Percentiles rank a stretch among this genome's conserved stretches.
Conservation (phyloP, 83 land plant genomes). For the Larix sibirica region DNA sequence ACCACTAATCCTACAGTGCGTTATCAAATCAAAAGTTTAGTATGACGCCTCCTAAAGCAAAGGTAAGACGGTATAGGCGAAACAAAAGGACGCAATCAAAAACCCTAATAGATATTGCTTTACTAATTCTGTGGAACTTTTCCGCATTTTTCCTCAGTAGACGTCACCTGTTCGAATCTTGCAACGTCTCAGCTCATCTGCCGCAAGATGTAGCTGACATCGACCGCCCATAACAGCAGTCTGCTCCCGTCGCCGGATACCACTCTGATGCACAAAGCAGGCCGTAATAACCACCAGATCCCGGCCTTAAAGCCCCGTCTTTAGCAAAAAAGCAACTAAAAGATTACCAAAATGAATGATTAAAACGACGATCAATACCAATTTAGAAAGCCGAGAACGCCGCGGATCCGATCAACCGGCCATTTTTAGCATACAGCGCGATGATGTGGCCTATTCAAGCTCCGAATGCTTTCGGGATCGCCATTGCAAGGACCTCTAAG, state of each 20-base stretch:
- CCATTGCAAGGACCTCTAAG: background rate
- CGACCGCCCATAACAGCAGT: background rate
- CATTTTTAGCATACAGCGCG: background rate
- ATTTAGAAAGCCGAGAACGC: background rate
- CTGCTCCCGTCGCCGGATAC: background rate
- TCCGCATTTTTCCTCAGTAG: background rate
- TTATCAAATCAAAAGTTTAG: too few species aligned
- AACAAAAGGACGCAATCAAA: background rate
- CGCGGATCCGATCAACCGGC: background rate
- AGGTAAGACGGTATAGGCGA: background rate
- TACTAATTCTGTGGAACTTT: background rate
- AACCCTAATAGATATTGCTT: background rate
- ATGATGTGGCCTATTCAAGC: background rate
- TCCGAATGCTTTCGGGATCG: background rate
- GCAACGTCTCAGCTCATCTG: too few species aligned
- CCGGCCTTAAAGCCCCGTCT: background rate
- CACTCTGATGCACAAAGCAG: background rate
- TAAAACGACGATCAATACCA: slow-evolving; percentile 1
- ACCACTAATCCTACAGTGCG: too few species aligned
- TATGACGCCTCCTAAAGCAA: background rate
- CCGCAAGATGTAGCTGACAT: background rate
- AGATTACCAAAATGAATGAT: background rate
- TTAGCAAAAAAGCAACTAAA: background rate
- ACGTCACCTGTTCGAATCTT: background rate
- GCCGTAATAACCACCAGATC: background rate